Conservation (phyloP, 2,329 filamentous ascomycete genomes). For the Sodiomyces alkalinus region DNA sequence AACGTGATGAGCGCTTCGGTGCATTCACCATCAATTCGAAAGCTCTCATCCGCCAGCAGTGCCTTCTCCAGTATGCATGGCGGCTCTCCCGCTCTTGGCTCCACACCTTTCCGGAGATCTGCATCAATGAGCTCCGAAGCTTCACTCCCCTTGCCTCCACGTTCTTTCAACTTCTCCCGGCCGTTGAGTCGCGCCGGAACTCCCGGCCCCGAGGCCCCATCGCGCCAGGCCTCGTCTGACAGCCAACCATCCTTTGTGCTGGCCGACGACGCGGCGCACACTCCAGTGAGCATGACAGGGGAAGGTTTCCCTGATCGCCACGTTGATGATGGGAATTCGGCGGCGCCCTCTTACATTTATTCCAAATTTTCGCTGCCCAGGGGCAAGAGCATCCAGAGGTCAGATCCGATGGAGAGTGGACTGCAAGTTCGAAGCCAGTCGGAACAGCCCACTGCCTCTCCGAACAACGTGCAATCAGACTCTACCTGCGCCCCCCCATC, state of each 20-base stretch:
- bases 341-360: slow-evolving; percentile 67
- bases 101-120: slow-evolving; percentile 47
- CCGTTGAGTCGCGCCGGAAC: slow-evolving; percentile 64
- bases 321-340: slow-evolving; percentile 28
- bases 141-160: slow-evolving; percentile 52
- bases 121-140: slow-evolving; percentile 75
- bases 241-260: slow-evolving; percentile 50
- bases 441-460: slow-evolving; percentile 36
- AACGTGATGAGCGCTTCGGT: slow-evolving; percentile 35
- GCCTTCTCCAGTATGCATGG: slow-evolving; percentile 24
- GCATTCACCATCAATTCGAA: slow-evolving; percentile 55
- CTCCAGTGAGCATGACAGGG: slow-evolving; percentile 57
- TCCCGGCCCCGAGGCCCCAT: slow-evolving; percentile 40
- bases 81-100: slow-evolving; percentile 44
- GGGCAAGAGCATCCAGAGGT: slow-evolving; percentile 62
- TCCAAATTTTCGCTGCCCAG: slow-evolving; percentile 73
- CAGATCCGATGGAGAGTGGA: slow-evolving; percentile 41
- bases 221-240: slow-evolving; percentile 49
- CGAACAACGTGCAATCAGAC: slow-evolving; percentile 26
- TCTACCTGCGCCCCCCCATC: slow-evolving; percentile 39
- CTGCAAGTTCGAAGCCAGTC: slow-evolving; percentile 42
- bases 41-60: slow-evolving; percentile 57
- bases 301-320: slow-evolving; percentile 45
- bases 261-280: slow-evolving; percentile 49
- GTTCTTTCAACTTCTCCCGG: slow-evolving; percentile 86